Percentiles rank a stretch among this genome's conserved stretches.
phyloP scores from a whole-genome alignment of 2,329 filamentous ascomycete species.

The Microcyclospora tardicrescens region DNA sequence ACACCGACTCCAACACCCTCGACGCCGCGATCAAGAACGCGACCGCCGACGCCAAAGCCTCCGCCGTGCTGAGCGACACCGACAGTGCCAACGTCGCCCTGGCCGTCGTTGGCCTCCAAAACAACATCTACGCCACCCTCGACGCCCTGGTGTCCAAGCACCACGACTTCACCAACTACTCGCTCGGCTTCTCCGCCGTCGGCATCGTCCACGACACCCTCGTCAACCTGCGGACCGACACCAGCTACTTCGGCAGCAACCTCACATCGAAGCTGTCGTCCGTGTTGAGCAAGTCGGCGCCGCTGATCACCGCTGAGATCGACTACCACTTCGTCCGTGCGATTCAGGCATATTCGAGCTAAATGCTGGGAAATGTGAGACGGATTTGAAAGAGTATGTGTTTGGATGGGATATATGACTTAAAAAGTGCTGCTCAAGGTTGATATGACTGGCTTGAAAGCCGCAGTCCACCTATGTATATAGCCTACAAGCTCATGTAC shows the following conservation, averaged over 20 bases:
- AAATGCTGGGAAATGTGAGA: too few relatives aligned
- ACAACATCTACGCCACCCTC: not conserved
- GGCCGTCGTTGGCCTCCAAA: not conserved
- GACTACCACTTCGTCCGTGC: not conserved
- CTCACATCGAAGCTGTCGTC: not conserved
- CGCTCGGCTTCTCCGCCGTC: too few relatives aligned
- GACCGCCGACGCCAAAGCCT: not conserved
- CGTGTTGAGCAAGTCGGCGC: not conserved
- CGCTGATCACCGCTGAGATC: not conserved
- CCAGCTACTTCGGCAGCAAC: not conserved
- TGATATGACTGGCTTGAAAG: too few relatives aligned
- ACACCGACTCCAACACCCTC: not conserved
- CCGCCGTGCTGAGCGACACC: not conserved
- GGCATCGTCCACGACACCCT: too few relatives aligned
- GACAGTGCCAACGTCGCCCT: not conserved
- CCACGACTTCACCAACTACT: not conserved
- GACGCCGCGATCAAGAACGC: not conserved
- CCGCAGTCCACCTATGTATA: too few relatives aligned
- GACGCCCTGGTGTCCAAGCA: not conserved
- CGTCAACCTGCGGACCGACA: not conserved
- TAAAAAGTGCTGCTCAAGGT: too few relatives aligned
- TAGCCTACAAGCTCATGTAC: too few relatives aligned
- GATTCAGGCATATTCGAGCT: not conserved
- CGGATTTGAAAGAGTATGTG: too few relatives aligned
- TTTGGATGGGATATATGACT: too few relatives aligned